Base-by-base conservation (phyloP, 805 yeast genomes). In the Cyberlindnera veronae region DNA sequence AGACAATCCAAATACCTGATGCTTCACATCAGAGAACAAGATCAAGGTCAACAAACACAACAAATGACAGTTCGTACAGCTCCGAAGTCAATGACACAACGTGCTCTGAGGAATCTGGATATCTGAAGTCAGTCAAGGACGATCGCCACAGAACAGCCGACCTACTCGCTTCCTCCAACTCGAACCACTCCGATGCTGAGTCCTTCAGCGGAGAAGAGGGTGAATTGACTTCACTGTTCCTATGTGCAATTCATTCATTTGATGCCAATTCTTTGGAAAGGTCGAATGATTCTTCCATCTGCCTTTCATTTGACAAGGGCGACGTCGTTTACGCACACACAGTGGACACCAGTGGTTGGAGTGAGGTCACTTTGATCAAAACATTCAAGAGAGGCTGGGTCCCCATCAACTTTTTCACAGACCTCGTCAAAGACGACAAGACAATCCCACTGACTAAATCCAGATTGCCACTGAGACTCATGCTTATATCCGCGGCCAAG, bases 281-380 rank as follows among this genome's bases (percentile, higher is more conserved):
- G 10, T 73, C 72, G 34, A 76, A 80, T 20, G 91, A 84, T 55
- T 74, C 81, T 6, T 74, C 86, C 0, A 80, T 84, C 30, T 85
- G 95, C 58, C 66, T 85, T 8, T 79, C 89, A 0, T 85, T 85
- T 57, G 74, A 75, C 17, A 77, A 76, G 46, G 74, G 76, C 46
- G 93, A 83, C 51, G 64, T 81, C 35, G 90, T 87, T 0, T 85
- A 84, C 60, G 85, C 85, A 5, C 89, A 84, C 53, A 75, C 84
- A 7, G 76, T 84, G 17, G 93, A 84, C 58, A 81, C 81, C 39
- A 79, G 88, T 16, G 95, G 93, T 0, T 85, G 95, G 95, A 91
- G 90, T 44, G 95, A 85, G 58, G 93, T 84, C 3, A 84, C 90
- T 0, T 55, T 84, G 28, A 62, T 84, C 8, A 79, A 77, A 41